Base-by-base conservation (phyloP, 495 filamentous ascomycete species). In the Neurospora sp. region DNA sequence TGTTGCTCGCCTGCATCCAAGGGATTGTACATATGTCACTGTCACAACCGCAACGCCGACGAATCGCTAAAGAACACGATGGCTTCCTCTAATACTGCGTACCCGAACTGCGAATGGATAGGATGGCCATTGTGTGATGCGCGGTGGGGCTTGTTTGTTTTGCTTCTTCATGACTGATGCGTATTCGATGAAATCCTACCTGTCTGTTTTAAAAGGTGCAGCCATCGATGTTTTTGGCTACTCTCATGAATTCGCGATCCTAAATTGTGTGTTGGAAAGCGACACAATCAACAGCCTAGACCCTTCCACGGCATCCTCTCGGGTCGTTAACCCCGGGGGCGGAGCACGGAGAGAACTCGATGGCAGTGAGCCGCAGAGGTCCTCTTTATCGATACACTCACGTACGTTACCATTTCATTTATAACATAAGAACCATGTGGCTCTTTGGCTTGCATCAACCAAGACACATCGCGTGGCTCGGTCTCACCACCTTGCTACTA, bases 41-140 rank as follows among this genome's bases (percentile, higher is more conserved):
- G 22, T 61, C 48, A n/a, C 41, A 44, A 53, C 70, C n/a, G 39
- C 27, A n/a, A 44, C 40, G 61, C 53, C 71, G 41, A 41, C 72
- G 72, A 73, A 73, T 73, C 68, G 72, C 27, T 68, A 69, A 39
- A 61, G 40, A 61, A 53, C 72, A 73, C 72, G 72, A 73, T 27
- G 53, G 53, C 27, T 61, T 16, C 27, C 22, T 61, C 35, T 37
- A 37, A 61, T 31, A 18, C 14, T 18, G 14, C 40, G 14, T 42
- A 37, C 35, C 35, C n/a, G 3, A 22, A 22, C 5, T 53, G 46
- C 22, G 11, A 61, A 31, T 61, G 11, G 22, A 61, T 14, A 3
- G 27, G 53, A 7, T 61, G 12, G 12, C 22, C 48, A 27, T 31
- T 27, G 4, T 14, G 10, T 59, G 11, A 27, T 59, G 20, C 22